phyloP scores from a whole-genome alignment of 805 yeast genomes.

The Spathaspora girioi region DNA sequence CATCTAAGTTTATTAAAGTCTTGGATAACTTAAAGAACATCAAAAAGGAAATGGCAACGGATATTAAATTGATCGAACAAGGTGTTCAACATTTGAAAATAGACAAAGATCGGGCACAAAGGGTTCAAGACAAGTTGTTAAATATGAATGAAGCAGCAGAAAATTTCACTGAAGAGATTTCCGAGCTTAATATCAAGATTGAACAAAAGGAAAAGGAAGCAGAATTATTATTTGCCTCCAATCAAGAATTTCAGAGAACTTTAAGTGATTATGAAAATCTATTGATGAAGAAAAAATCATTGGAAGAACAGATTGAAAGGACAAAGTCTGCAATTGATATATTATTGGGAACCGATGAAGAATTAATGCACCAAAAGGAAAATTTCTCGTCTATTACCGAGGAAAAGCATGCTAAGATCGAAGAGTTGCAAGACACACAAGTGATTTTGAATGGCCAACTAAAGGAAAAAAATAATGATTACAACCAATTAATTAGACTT shows the following conservation, averaged over 20 bases:
- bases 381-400: slow-evolving; percentile 23
- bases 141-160: slow-evolving; percentile 43
- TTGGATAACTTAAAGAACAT: slow-evolving; percentile 73
- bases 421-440: slow-evolving; percentile 4
- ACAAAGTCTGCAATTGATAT: slow-evolving; percentile 44
- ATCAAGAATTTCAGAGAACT: slow-evolving; percentile 76
- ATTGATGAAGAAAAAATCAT: slow-evolving; percentile 41
- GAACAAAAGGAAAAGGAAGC: slow-evolving; percentile 53
- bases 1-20: slow-evolving; percentile 87
- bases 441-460: slow-evolving; percentile 15
- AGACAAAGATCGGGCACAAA: slow-evolving; percentile 71
- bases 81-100: slow-evolving; percentile 71
- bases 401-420: slow-evolving; percentile 14
- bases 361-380: slow-evolving; percentile 22
- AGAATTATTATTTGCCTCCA: slow-evolving; percentile 63
- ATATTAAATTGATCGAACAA: slow-evolving; percentile 72
- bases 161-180: slow-evolving; percentile 44
- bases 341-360: slow-evolving; percentile 38
- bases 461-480: slow-evolving; percentile 18
- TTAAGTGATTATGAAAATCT: slow-evolving; percentile 61
- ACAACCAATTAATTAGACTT: slow-evolving; percentile 33
- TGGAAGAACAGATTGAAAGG: slow-evolving; percentile 50
- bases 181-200: slow-evolving; percentile 46
- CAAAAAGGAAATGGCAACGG: slow-evolving; percentile 72
- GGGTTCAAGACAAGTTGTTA: slow-evolving; percentile 46